A percentile compares a stretch with the other conserved stretches of the same genome.
Evolutionary conservation across 2,329 filamentous ascomycete genomes (phyloP).

Genomic region (Neurospora crassa): DNA sequence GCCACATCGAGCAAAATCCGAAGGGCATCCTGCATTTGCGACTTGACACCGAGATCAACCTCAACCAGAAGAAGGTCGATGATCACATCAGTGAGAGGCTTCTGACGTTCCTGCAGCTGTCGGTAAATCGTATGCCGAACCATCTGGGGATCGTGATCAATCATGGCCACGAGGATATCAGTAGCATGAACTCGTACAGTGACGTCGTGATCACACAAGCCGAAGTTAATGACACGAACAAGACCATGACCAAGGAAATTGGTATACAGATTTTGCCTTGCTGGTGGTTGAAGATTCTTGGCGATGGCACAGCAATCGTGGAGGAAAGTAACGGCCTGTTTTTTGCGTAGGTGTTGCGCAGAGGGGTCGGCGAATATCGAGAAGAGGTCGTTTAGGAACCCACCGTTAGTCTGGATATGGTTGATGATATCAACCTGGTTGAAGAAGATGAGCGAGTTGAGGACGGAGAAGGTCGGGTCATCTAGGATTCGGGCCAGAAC

Average conservation of each 20-base stretch:
- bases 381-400: conserved; percentile 79
- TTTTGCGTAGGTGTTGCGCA: conserved; percentile 62
- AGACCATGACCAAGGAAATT: conserved; percentile 86
- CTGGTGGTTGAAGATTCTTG: conserved; percentile 83
- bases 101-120: conserved; percentile 77
- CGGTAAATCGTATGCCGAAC: conserved; percentile 89
- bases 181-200: conserved; percentile 84
- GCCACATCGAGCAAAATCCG: conserved; percentile 82
- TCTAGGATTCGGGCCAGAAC: conserved; percentile 92
- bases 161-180: conserved; percentile 85
- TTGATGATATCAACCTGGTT: conserved; percentile 97
- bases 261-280: conserved; percentile 71
- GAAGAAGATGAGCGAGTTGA: conserved; percentile 98
- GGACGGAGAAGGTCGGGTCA: conserved; percentile 92
- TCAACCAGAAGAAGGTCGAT: conserved; percentile 89
- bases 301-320: conserved; percentile 92
- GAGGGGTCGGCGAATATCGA: conserved; percentile 65
- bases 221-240: conserved; percentile 83
- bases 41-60: conserved; percentile 87
- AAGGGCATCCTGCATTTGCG: conserved; percentile 88
- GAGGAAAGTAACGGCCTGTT: conserved; percentile 91
- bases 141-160: conserved; percentile 92
- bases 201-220: conserved; percentile 75
- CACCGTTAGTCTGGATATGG: conserved; percentile 74
- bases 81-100: conserved; percentile 79